These are phyloP conservation scores for Rhodotorula toruloides DNA, from an alignment of 768 basidiomycete genomes.

Conservation along the genomic window DNA sequence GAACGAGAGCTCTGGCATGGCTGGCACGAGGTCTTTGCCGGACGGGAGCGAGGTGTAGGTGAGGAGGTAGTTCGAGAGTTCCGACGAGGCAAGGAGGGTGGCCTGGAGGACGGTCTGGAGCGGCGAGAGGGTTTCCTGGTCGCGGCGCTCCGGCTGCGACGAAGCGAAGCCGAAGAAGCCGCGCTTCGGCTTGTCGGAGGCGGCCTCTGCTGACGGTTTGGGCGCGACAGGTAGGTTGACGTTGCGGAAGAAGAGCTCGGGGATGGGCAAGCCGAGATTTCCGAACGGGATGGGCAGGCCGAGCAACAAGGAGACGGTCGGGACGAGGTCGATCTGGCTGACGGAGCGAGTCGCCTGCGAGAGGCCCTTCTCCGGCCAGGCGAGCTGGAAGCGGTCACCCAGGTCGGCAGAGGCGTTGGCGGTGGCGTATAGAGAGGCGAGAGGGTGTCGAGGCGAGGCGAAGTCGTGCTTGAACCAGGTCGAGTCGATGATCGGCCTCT, in stretches of 20 bases:
- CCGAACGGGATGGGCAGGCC: constrained; percentile 93
- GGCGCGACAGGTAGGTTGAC: constrained; percentile 28
- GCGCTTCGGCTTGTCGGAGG: constrained; percentile 30
- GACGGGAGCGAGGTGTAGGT: constrained; percentile 67
- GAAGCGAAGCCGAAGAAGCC: constrained; percentile 19
- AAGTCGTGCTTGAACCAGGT: constrained; percentile 56
- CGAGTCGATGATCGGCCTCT: constrained; percentile 45
- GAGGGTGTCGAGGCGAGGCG: constrained; percentile 13
- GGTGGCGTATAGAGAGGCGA: constrained; percentile 4
- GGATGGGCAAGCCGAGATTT: constrained; percentile 84
- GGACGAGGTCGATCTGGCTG: constrained; percentile 90
- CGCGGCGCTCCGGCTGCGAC: constrained; percentile 12
- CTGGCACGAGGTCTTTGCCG: constrained; percentile 63
- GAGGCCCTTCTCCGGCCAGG: constrained; percentile 23
- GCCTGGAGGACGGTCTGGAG: constrained; percentile 55
- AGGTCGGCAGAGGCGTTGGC: constrained; percentile 39
- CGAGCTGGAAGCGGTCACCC: constrained; percentile 29
- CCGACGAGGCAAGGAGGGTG: constrained; percentile 63
- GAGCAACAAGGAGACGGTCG: constrained; percentile 78
- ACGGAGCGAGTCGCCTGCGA: constrained; percentile 56
- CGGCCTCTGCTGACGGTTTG: not conserved
- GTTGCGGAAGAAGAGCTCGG: constrained; percentile 70
- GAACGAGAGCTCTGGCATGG: constrained; percentile 37
- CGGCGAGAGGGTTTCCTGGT: constrained; percentile 38
- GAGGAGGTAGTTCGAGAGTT: constrained; percentile 69